Conservation (phyloP, 345 rosid genomes). For the Populus pruinosa region DNA sequence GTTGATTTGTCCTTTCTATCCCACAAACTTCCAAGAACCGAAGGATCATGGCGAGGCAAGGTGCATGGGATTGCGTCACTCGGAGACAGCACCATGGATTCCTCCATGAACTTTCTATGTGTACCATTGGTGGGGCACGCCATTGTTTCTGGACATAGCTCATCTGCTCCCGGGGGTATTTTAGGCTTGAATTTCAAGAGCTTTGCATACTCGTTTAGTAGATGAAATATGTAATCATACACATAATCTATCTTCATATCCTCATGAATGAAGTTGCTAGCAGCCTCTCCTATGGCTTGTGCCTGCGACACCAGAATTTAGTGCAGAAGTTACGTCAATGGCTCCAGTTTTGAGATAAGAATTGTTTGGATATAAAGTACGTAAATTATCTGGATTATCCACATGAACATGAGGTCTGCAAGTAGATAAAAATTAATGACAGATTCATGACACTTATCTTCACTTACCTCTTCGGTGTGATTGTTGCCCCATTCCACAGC, state of each 20-base stretch:
- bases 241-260: slow-evolving; percentile 32
- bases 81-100: slow-evolving; percentile 42
- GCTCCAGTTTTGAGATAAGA: too few relatives aligned
- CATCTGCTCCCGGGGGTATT: slow-evolving; percentile 38
- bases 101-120: slow-evolving; percentile 35
- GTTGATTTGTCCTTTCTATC: slow-evolving; percentile 27
- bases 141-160: slow-evolving; percentile 49
- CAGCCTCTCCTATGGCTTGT: slow-evolving; percentile 35
- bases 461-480: slow-evolving; percentile 29
- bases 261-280: slow-evolving; percentile 22
- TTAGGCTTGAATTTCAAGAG: slow-evolving; percentile 36
- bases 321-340: too few relatives aligned
- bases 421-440: too few relatives aligned
- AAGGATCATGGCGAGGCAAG: slow-evolving; percentile 34
- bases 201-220: slow-evolving; percentile 46
- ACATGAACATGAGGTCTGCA: too few relatives aligned
- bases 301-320: slow-evolving; percentile 19
- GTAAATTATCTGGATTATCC: too few relatives aligned
- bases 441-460: too few relatives aligned
- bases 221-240: slow-evolving; percentile 54
- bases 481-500: slow-evolving; percentile 81
- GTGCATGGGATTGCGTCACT: slow-evolving; percentile 30
- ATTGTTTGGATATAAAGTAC: too few relatives aligned
- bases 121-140: slow-evolving; percentile 32
- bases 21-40: slow-evolving; percentile 20